A percentile compares a stretch with the other conserved stretches of the same genome.
Evolutionary conservation across 129 eudicot genomes (phyloP).

Genomic region (Sambucus nigra): DNA sequence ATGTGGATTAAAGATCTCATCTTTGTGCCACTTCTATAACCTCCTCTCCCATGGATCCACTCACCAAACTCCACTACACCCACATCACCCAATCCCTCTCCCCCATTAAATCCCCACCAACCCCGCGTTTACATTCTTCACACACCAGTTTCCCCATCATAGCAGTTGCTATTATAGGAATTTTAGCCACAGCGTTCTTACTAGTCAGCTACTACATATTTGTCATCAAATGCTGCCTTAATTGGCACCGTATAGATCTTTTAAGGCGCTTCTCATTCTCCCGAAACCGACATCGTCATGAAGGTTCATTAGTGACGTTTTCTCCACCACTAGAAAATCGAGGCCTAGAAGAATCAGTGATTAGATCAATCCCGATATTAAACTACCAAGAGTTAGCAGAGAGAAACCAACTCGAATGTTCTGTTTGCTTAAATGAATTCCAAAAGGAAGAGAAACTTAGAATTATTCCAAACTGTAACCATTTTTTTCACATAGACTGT

Average conservation of each 20-base stretch:
- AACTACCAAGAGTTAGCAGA: conserved; percentile 26
- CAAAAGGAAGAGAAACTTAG: conserved; percentile 57
- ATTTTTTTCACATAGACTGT: conserved; percentile 81
- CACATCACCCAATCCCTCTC: conserved; percentile 8
- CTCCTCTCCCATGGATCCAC: conserved; percentile 18
- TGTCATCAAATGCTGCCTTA: conserved; percentile 84
- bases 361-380: conserved; percentile 68
- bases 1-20: conserved; percentile 33
- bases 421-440: conserved; percentile 76
- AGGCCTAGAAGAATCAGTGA: conserved; percentile 67
- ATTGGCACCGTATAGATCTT: conserved; percentile 70
- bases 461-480: conserved; percentile 74
- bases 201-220: conserved; percentile 77
- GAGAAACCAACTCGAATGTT: conserved; percentile 40
- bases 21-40: conserved; percentile 10
- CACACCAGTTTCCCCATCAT: conserved; percentile 59
- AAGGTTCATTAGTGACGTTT: conserved; percentile 17
- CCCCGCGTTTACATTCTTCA: conserved; percentile 25
- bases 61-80: conserved; percentile 14
- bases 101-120: conserved; percentile 26
- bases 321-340: conserved; percentile 24
- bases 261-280: conserved; percentile 56
- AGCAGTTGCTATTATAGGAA: conserved; percentile 68
- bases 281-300: conserved; percentile 14
- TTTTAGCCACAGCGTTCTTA: conserved; percentile 66